Conservation (phyloP, 352 stramenopile genomes). For the Phytopythium kandeliae region DNA sequence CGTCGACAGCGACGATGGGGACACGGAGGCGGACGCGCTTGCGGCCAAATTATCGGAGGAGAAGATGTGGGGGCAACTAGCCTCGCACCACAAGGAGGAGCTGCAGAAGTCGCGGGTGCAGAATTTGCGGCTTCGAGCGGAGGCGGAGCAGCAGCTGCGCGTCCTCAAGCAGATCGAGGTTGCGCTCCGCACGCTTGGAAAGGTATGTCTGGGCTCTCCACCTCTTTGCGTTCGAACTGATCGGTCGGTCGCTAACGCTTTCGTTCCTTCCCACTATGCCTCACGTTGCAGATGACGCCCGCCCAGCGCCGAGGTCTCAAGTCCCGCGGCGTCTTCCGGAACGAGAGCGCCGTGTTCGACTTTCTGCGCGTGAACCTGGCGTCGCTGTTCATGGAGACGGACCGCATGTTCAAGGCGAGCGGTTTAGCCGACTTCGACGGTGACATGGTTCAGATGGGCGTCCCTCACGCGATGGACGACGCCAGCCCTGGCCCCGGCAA, state of each 20-base stretch:
- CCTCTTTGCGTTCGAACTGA: too few relatives aligned
- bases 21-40: too few relatives aligned
- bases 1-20: background rate
- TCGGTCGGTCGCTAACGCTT: too few relatives aligned
- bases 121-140: constrained; percentile 22
- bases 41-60: too few relatives aligned
- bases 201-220: too few relatives aligned
- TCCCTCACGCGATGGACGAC: constrained; percentile 6
- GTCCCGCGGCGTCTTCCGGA: constrained; percentile 10
- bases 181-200: constrained; percentile 22
- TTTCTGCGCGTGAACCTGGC: constrained; percentile 19
- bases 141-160: constrained; percentile 32
- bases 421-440: constrained; percentile 20
- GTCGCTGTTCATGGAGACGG: constrained; percentile 19
- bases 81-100: constrained; percentile 20
- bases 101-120: constrained; percentile 20
- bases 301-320: background rate
- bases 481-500: background rate
- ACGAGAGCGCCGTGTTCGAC: constrained; percentile 22
- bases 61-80: constrained; percentile 22
- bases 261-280: too few relatives aligned
- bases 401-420: constrained; percentile 14
- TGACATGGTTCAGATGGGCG: constrained; percentile 13
- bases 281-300: background rate
- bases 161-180: constrained; percentile 28